Evolutionary conservation across 1,284 basidiomycete species (phyloP).

Genomic region (Hemileia vastatrix): DNA sequence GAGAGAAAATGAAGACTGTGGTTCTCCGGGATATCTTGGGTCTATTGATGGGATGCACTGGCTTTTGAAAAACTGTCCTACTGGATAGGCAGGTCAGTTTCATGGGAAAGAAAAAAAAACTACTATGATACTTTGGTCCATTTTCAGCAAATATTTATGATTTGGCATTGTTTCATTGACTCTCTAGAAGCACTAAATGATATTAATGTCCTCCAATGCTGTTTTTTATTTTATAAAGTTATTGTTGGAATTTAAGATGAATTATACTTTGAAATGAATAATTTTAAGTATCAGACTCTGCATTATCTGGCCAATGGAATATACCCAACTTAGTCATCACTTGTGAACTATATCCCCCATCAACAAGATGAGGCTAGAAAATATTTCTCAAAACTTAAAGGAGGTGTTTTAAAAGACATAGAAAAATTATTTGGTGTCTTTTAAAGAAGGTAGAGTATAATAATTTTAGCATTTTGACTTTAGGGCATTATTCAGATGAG

Average conservation of each 20-base stretch:
- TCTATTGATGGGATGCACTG: neutral
- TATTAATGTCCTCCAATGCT: no score
- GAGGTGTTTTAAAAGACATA: neutral
- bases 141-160: no score
- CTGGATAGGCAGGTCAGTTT: neutral
- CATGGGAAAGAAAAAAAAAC: constrained; percentile 1
- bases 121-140: no score
- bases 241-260: no score
- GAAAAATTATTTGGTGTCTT: neutral
- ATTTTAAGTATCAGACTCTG: no score
- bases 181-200: no score
- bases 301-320: neutral
- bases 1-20: neutral
- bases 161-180: no score
- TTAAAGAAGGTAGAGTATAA: neutral
- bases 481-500: no score
- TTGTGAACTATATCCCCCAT: neutral
- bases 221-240: no score
- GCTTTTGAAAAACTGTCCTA: neutral
- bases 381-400: neutral
- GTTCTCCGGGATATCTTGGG: neutral
- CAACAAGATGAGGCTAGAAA: neutral
- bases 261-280: no score
- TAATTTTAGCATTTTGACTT: neutral
- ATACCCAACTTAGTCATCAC: neutral